Evolutionary conservation across 2,329 filamentous ascomycete genomes (phyloP).

Genomic region (Colletotrichum scovillei): DNA sequence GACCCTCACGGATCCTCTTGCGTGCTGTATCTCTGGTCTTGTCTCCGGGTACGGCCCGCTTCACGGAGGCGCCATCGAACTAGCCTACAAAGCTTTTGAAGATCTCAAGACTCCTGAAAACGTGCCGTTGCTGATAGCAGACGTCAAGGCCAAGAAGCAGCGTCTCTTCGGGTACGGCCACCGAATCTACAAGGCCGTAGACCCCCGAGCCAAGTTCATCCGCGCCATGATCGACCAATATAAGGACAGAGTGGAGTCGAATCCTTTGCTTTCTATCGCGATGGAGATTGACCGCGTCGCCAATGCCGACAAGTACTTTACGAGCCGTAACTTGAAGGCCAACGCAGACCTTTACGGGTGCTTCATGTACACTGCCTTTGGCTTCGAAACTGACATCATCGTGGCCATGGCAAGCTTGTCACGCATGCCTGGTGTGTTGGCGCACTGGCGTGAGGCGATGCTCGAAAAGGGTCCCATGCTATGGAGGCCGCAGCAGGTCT

Average conservation of each 20-base stretch:
- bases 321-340: constrained; percentile 48
- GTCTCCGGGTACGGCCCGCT: constrained; percentile 40
- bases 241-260: constrained; percentile 35
- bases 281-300: constrained; percentile 51
- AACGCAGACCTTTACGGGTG: constrained; percentile 58
- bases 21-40: constrained; percentile 49
- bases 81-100: constrained; percentile 55
- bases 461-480: constrained; percentile 42
- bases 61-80: constrained; percentile 61
- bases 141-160: constrained; percentile 52
- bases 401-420: constrained; percentile 43
- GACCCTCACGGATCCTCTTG: constrained; percentile 57
- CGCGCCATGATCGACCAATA: constrained; percentile 40
- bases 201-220: constrained; percentile 49
- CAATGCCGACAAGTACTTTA: constrained; percentile 49
- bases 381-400: constrained; percentile 40
- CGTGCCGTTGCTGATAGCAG: constrained; percentile 51
- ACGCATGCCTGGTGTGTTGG: constrained; percentile 41
- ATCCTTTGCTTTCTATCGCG: constrained; percentile 50
- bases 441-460: constrained; percentile 44
- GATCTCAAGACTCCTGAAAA: constrained; percentile 50
- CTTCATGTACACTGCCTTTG: constrained; percentile 53
- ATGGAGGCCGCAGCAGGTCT: constrained; percentile 44
- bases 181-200: constrained; percentile 48
- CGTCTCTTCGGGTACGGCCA: constrained; percentile 58